Conservation (phyloP, 2,329 filamentous ascomycete genomes). For the Metarhizium humberi region DNA sequence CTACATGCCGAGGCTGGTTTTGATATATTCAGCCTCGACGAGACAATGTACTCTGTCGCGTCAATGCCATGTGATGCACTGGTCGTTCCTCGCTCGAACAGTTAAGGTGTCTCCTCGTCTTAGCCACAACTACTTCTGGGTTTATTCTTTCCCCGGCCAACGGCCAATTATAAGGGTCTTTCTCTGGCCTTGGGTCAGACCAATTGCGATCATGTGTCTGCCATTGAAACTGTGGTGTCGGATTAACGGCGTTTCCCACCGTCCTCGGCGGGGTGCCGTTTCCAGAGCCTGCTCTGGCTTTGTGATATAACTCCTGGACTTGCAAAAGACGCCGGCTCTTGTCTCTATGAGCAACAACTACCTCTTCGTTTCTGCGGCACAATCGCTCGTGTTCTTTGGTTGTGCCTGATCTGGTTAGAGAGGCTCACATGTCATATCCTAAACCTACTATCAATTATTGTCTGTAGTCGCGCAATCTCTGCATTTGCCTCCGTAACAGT, state of each 20-base stretch:
- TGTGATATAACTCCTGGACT: constrained; percentile 56
- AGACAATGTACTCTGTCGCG: not conserved
- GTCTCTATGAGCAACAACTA: constrained; percentile 56
- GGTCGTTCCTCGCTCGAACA: not conserved
- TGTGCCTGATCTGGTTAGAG: constrained; percentile 32
- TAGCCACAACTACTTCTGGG: constrained; percentile 13
- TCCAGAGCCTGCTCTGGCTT: constrained; percentile 31
- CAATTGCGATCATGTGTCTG: not conserved
- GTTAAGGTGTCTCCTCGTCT: not conserved
- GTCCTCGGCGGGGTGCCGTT: not conserved
- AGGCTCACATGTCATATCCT: not conserved
- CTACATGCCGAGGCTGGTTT: not conserved
- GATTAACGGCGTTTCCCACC: not conserved
- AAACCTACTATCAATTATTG: constrained; percentile 50
- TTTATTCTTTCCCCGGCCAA: not conserved
- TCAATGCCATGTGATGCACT: not conserved
- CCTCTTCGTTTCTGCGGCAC: constrained; percentile 62
- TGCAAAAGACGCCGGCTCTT: constrained; percentile 63
- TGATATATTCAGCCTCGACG: not conserved
- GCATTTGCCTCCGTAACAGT: constrained; percentile 66
- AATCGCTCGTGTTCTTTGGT: constrained; percentile 53
- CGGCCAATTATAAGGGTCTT: not conserved
- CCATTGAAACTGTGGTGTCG: not conserved
- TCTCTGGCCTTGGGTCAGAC: not conserved
- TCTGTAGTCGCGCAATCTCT: constrained; percentile 58